These are phyloP conservation scores for Eimeria maxima DNA, from an alignment of 169 alveolate species.

Conservation along the genomic window DNA sequence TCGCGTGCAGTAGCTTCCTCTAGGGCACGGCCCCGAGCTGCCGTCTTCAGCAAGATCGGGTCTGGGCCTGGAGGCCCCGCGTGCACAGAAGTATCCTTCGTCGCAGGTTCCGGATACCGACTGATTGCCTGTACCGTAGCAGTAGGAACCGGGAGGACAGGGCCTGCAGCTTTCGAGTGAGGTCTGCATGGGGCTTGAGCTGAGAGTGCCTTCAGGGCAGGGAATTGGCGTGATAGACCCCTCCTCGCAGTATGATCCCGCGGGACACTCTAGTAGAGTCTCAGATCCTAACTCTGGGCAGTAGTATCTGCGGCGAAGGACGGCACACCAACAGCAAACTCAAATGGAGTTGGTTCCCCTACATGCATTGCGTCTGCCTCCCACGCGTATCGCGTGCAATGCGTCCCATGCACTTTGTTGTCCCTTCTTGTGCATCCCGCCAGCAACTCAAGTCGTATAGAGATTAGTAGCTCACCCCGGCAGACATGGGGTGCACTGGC, in stretches of 20 bases:
- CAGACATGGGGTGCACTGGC: background rate
- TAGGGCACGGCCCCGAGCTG: slow-evolving; percentile 18
- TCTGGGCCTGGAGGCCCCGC: background rate
- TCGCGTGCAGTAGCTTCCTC: slow-evolving; percentile 33
- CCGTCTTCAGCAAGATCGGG: background rate
- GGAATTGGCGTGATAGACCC: background rate
- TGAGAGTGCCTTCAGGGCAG: slow-evolving; percentile 38
- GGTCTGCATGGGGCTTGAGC: background rate
- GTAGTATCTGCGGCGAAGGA: background rate
- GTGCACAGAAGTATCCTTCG: slow-evolving; percentile 36
- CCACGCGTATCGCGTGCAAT: too few species aligned
- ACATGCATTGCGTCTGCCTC: too few species aligned
- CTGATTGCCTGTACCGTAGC: slow-evolving; percentile 18
- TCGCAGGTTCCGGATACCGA: slow-evolving; percentile 44
- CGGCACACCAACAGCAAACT: background rate
- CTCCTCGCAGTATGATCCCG: slow-evolving; percentile 58
- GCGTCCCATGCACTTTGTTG: background rate
- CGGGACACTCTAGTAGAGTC: slow-evolving; percentile 31
- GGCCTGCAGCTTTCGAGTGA: slow-evolving; percentile 32
- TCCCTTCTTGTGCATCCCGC: background rate
- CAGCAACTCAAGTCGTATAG: background rate
- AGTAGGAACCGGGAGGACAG: slow-evolving; percentile 35
- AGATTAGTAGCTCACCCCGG: background rate
- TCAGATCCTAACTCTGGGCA: slow-evolving; percentile 14
- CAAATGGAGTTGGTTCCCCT: too few species aligned